phyloP scores from a whole-genome alignment of 805 yeast species.

The Candida andamanensis region DNA sequence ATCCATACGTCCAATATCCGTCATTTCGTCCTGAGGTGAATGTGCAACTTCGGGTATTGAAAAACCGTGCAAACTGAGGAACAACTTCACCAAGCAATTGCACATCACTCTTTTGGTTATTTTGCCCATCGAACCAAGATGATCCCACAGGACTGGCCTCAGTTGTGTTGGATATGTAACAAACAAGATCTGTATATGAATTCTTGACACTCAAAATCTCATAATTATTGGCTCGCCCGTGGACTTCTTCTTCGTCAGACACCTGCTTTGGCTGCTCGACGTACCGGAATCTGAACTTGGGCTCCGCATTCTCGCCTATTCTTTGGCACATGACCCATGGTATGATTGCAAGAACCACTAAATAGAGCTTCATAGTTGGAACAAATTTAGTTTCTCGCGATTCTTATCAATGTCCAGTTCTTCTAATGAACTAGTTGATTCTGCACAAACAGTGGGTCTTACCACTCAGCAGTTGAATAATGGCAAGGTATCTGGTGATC shows the following conservation, averaged over 20 bases:
- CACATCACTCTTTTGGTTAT: constrained; percentile 1
- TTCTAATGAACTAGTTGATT: constrained; percentile 5
- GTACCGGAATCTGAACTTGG: constrained; percentile 8
- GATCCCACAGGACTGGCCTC: constrained; percentile 2
- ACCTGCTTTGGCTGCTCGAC: constrained; percentile 2
- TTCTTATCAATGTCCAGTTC: constrained; percentile 1
- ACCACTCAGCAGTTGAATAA: constrained; percentile 30
- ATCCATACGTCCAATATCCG: constrained; percentile 53
- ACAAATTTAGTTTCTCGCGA: constrained; percentile 2
- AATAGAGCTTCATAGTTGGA: constrained; percentile 6
- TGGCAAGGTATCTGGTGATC: constrained; percentile 16
- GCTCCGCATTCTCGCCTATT: constrained; percentile 2
- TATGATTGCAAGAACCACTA: not conserved
- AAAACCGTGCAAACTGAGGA: constrained; percentile 9
- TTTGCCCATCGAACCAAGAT: not conserved
- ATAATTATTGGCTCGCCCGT: constrained; percentile 4
- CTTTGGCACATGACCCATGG: not conserved
- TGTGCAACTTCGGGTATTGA: constrained; percentile 18
- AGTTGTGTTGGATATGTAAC: constrained; percentile 9
- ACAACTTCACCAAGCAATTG: constrained; percentile 10
- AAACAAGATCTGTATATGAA: constrained; percentile 5
- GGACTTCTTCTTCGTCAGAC: not conserved
- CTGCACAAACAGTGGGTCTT: constrained; percentile 18
- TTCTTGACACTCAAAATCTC: constrained; percentile 7
- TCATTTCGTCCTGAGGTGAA: constrained; percentile 22